phyloP scores from a whole-genome alignment of 108 stramenopile species.

The Phaeodactylum tricornutum region DNA sequence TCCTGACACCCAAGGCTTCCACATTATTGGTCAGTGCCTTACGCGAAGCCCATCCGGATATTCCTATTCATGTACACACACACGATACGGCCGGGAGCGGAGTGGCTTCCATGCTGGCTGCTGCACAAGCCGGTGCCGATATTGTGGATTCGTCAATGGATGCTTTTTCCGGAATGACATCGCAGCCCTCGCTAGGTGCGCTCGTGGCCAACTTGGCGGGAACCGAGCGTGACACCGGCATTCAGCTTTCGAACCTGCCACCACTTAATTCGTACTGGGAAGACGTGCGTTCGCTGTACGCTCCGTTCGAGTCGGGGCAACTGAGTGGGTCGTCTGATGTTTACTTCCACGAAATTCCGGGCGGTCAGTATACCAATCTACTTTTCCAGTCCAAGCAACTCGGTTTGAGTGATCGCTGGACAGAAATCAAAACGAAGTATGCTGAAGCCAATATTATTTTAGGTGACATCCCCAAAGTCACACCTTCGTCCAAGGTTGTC shows the following conservation, averaged over 20 bases:
- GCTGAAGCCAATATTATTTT: constrained; percentile 86
- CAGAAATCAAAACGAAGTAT: constrained; percentile 79
- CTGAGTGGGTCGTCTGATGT: constrained; percentile 84
- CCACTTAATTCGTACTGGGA: constrained; percentile 85
- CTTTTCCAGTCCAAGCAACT: constrained; percentile 88
- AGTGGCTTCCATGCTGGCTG: constrained; percentile 88
- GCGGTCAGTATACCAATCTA: constrained; percentile 94
- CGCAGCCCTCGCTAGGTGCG: constrained; percentile 90
- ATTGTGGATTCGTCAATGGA: constrained; percentile 86
- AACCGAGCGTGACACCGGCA: constrained; percentile 76
- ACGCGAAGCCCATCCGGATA: constrained; percentile 76
- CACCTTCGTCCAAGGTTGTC: constrained; percentile 89
- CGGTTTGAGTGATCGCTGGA: constrained; percentile 89
- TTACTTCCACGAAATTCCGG: constrained; percentile 94
- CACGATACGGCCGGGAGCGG: constrained; percentile 93
- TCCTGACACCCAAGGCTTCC: constrained; percentile 82
- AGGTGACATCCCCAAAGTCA: constrained; percentile 96
- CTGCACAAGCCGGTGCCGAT: constrained; percentile 86
- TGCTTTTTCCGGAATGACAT: constrained; percentile 88
- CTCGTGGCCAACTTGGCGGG: constrained; percentile 68
- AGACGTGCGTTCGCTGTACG: constrained; percentile 74
- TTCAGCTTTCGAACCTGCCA: constrained; percentile 42
- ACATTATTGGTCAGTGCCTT: constrained; percentile 64
- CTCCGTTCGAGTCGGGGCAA: constrained; percentile 91
- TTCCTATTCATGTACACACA: constrained; percentile 96